Evolutionary conservation across 331 rosid genomes (phyloP).

Genomic region (Quercus tomentella): DNA sequence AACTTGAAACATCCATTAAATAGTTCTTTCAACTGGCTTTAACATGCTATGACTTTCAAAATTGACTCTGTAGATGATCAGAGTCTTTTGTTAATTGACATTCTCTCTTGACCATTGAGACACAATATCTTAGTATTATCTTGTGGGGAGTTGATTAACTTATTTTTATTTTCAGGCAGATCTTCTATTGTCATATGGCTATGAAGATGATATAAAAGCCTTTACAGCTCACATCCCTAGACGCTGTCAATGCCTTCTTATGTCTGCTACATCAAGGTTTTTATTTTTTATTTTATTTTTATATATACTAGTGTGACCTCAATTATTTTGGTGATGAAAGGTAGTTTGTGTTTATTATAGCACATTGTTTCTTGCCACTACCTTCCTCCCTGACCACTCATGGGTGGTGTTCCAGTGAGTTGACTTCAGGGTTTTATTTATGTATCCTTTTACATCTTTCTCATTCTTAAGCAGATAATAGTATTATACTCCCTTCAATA

Average conservation of each 20-base stretch:
- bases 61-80: neutral
- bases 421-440: neutral
- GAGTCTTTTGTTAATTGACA: neutral
- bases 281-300: constrained; percentile 2
- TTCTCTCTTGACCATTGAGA: neutral
- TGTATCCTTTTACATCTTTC: neutral
- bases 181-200: constrained; percentile 87
- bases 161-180: constrained; percentile 72
- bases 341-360: constrained; percentile 15
- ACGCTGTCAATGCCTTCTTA: constrained; percentile 81
- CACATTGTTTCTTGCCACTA: constrained; percentile 7
- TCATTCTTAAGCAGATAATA: neutral
- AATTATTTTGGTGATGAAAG: neutral
- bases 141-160: constrained; percentile 7
- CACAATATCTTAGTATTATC: neutral
- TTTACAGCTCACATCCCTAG: constrained; percentile 74
- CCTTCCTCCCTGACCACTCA: neutral
- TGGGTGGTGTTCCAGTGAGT: neutral
- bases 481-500: too few relatives aligned
- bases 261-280: constrained; percentile 95
- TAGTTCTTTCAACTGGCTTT: neutral
- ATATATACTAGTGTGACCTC: neutral
- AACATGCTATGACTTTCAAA: neutral
- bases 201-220: constrained; percentile 82
- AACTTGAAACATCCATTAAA: neutral